A percentile compares a stretch with the other conserved stretches of the same genome.
These are phyloP conservation scores for Eleusine indica DNA, from an alignment of 176 grass and related monocot genomes.

Conservation along the genomic window DNA sequence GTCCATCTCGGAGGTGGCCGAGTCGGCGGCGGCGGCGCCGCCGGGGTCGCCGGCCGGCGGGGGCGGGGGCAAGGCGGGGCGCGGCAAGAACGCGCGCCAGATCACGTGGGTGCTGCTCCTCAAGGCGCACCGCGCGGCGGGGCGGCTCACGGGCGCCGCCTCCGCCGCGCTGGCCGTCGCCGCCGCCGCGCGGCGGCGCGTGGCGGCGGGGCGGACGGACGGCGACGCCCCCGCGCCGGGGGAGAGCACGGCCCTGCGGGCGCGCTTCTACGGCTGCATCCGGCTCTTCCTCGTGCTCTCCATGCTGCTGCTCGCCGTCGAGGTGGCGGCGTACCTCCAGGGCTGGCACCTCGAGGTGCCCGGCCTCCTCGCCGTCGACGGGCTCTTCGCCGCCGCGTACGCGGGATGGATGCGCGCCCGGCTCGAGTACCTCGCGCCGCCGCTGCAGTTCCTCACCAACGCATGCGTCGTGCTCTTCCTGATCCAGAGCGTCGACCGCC, in stretches of 20 bases:
- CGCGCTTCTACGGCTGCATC: constrained; percentile 65
- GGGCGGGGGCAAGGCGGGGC: constrained; percentile 46
- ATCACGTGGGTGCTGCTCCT: constrained; percentile 90
- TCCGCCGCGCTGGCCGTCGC: constrained; percentile 57
- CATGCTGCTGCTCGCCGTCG: constrained; percentile 62
- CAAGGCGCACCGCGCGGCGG: constrained; percentile 68
- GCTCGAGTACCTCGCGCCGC: constrained; percentile 66
- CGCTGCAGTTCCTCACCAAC: constrained; percentile 74
- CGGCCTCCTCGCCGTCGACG: constrained; percentile 46
- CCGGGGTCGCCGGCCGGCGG: constrained; percentile 29
- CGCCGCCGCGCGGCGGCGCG: constrained; percentile 53
- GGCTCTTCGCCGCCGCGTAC: constrained; percentile 58
- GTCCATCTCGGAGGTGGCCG: constrained; percentile 72
- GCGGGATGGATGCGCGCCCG: constrained; percentile 65
- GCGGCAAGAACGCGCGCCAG: constrained; percentile 79
- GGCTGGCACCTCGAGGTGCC: constrained; percentile 67
- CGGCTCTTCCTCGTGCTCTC: constrained; percentile 56
- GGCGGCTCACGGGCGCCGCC: constrained; percentile 54
- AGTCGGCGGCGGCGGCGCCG: constrained; percentile 32
- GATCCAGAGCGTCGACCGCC: constrained; percentile 78
- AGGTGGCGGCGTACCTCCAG: constrained; percentile 68
- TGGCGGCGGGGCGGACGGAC: constrained; percentile 59
- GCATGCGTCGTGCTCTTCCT: constrained; percentile 81
- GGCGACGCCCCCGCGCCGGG: constrained; percentile 43
- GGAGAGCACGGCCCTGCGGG: constrained; percentile 58